Percentiles rank a stretch among this genome's conserved stretches.
Conservation (phyloP, 176 grass and related monocot genomes). For the Tuctoria greenei region DNA sequence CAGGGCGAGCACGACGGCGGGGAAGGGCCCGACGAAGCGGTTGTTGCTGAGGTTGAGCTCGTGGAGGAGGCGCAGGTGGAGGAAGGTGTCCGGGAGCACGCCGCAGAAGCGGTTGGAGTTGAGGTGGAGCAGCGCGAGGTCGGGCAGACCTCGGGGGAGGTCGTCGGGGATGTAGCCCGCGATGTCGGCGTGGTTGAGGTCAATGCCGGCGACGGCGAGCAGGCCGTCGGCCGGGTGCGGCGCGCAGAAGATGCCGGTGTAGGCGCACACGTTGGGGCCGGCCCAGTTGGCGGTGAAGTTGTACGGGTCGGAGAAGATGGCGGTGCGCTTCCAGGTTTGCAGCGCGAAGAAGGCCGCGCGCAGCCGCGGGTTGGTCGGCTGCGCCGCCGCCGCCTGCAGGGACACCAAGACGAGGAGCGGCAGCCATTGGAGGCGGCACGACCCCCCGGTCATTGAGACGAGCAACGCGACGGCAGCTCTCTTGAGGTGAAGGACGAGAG, state of each 20-base stretch:
- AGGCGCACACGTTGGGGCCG: slow-evolving; percentile 51
- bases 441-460: not conserved
- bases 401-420: not conserved
- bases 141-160: slow-evolving; percentile 38
- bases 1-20: slow-evolving; percentile 18
- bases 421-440: not conserved
- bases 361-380: slow-evolving; percentile 35
- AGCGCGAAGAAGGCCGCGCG: slow-evolving; percentile 48
- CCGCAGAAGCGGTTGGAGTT: slow-evolving; percentile 98
- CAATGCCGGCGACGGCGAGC: slow-evolving; percentile 48
- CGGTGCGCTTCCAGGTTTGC: slow-evolving; percentile 42
- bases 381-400: not conserved
- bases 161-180: slow-evolving; percentile 39
- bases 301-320: slow-evolving; percentile 63
- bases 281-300: slow-evolving; percentile 62
- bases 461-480: not conserved
- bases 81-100: slow-evolving; percentile 39
- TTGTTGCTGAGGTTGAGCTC: slow-evolving; percentile 83
- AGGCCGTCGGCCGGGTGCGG: slow-evolving; percentile 10
- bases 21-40: slow-evolving; percentile 51
- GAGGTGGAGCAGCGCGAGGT: slow-evolving; percentile 82
- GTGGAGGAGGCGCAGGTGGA: slow-evolving; percentile 47
- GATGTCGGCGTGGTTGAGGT: slow-evolving; percentile 64
- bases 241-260: slow-evolving; percentile 61
- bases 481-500: not conserved